Percentiles rank a stretch among this genome's conserved stretches.
Conservation (phyloP, 1,139 yeast species). For the Saccharomyces hybrid region DNA sequence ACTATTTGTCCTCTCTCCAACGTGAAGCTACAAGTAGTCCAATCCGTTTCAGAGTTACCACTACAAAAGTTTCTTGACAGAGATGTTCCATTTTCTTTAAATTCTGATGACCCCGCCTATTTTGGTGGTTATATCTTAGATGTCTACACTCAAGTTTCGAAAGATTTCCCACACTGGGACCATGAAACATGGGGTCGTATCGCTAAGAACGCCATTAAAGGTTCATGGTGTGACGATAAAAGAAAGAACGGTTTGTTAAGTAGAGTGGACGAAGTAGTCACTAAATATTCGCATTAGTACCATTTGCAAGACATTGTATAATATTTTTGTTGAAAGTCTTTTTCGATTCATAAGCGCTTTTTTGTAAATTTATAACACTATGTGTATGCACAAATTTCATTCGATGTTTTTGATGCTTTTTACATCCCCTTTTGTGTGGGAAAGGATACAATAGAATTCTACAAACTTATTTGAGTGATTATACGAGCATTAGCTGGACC, state of each 20-base stretch:
- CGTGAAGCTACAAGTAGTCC: constrained; percentile 64
- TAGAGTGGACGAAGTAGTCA: constrained; percentile 41
- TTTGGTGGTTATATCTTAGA: constrained; percentile 77
- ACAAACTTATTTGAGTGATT: not conserved
- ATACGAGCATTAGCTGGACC: not conserved
- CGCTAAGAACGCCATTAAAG: constrained; percentile 54
- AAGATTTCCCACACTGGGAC: constrained; percentile 49
- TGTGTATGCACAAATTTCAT: not conserved
- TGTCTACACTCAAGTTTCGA: constrained; percentile 59
- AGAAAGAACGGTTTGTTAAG: constrained; percentile 39
- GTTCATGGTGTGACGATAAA: constrained; percentile 59
- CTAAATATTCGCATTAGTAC: constrained; percentile 33
- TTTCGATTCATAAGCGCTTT: not conserved
- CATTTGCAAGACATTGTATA: not conserved
- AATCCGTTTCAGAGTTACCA: constrained; percentile 58
- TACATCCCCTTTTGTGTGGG: not conserved
- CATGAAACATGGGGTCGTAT: constrained; percentile 49
- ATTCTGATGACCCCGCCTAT: constrained; percentile 82
- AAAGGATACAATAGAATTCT: not conserved
- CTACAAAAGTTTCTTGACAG: constrained; percentile 49
- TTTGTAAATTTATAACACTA: not conserved
- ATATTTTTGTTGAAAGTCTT: not conserved
- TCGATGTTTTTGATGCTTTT: not conserved
- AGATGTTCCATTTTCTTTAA: constrained; percentile 64
- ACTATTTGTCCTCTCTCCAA: constrained; percentile 73